These are phyloP conservation scores for Agastache rugosa DNA, from an alignment of 257 asterid species.

Conservation along the genomic window DNA sequence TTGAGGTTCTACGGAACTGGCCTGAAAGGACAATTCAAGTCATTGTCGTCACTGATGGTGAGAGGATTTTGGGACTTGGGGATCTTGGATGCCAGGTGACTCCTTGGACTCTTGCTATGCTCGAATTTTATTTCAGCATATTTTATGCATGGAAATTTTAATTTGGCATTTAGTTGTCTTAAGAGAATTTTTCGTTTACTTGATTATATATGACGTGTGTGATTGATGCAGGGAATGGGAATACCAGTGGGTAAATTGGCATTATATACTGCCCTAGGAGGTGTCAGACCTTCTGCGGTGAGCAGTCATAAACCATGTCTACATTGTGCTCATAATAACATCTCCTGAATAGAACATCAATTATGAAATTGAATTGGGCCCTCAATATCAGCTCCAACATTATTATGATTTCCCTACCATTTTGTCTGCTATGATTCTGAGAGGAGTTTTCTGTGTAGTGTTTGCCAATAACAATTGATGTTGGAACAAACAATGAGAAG, in stretches of 20 bases:
- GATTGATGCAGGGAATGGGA: slow-evolving; percentile 81
- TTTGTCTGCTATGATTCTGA: slow-evolving; percentile 19
- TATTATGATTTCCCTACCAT: neutral
- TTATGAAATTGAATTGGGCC: neutral
- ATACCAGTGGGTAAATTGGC: slow-evolving; percentile 97
- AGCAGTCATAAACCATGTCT: slow-evolving; percentile 33
- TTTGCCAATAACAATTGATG: slow-evolving; percentile 88
- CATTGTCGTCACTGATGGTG: slow-evolving; percentile 96
- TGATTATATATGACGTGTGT: slow-evolving; percentile 19
- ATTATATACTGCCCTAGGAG: slow-evolving; percentile 91
- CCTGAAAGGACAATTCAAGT: slow-evolving; percentile 90
- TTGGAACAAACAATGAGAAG: slow-evolving; percentile 87
- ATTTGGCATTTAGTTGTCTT: neutral
- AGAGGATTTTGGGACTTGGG: slow-evolving; percentile 94
- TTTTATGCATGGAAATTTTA: neutral
- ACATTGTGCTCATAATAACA: neutral
- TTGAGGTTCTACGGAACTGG: slow-evolving; percentile 91
- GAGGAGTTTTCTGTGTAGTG: slow-evolving; percentile 55
- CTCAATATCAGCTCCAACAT: slow-evolving; percentile 12
- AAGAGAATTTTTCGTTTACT: neutral
- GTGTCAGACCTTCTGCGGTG: slow-evolving; percentile 95
- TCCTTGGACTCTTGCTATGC: neutral
- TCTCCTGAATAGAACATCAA: neutral
- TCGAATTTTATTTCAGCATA: neutral
- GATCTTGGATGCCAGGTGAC: slow-evolving; percentile 94